Conservation (phyloP, 306 rosid genomes). For the Prunus mongolica region DNA sequence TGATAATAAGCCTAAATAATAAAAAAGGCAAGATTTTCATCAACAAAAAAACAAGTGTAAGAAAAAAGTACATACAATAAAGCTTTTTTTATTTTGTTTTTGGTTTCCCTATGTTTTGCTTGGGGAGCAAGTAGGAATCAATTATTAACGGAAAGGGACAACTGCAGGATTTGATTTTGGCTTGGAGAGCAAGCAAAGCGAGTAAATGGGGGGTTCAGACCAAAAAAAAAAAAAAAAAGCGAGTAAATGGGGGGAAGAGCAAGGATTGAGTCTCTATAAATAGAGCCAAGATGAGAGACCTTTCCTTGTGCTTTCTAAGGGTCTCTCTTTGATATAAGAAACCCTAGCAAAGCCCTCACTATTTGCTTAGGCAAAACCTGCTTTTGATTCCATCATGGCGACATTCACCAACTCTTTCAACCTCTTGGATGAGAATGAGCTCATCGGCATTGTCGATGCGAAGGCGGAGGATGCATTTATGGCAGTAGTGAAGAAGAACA, state of each 20-base stretch:
- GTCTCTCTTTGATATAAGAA: not conserved
- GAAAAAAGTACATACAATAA: too few species aligned
- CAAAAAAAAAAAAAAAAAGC: too few species aligned
- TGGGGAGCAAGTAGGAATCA: not conserved
- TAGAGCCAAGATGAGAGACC: not conserved
- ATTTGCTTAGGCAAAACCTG: not conserved
- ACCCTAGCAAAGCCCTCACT: not conserved
- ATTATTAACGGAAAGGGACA: not conserved
- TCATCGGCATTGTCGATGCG: not conserved
- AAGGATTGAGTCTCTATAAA: not conserved
- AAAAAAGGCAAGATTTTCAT: too few species aligned
- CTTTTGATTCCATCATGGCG: not conserved
- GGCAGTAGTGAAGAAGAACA: not conserved
- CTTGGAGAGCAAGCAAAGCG: not conserved
- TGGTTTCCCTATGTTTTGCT: not conserved
- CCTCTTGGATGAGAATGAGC: not conserved
- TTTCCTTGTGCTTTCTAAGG: not conserved
- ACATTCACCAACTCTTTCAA: not conserved
- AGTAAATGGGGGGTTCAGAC: not conserved
- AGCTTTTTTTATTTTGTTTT: too few species aligned
- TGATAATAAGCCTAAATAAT: too few species aligned
- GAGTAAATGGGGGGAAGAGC: not conserved
- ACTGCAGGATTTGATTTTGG: not conserved
- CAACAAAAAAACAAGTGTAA: too few species aligned
- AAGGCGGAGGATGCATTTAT: not conserved